Evolutionary conservation across 345 rosid species (phyloP), one percentile per base, ranked within the genome.

Genomic region (Rhizophora mangle): DNA sequence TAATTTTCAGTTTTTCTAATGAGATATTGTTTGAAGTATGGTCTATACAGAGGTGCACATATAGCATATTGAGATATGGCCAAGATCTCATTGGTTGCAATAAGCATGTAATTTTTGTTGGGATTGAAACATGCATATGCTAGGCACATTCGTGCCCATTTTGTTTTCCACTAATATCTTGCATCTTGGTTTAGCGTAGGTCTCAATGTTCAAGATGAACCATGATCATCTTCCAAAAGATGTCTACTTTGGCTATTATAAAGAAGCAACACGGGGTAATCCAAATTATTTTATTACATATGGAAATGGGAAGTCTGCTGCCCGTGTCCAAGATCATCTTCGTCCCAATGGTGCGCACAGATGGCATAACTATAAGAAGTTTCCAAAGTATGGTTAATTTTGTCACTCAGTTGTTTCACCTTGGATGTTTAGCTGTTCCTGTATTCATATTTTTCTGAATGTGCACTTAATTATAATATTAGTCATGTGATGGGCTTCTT

Each of bases 261-360:
- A 76, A 75, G 97, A 89, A 36, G 88, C 93, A 68, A 82, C 93
- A 71, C 96, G 91, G 63, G 94, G 92, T 36, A 95, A 95, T 78
- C 97, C 97, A 62, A 95, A 92, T 74, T 92, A 85, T 73, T 95
- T 95, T 68, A 68, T 95, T 62, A 95, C 98, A 32, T 95, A 92
- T 79, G 98, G 99, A 84, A 92, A 92, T 73, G 98, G 98, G 69
- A 95, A 95, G 80, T 78, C 99, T 49, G 99, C 98, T 58, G 98
- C 99, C 64, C 94, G 97, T 55, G 79, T 92, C 64, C 92, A 84
- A 74, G 89, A 83, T 78, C 89, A 92, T 82, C 98, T 95, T 78
- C 98, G 98, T 54, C 91, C 99, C 49, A 90, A 95, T 80, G 99
- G 99, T 71, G 96, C 99, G 69, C 99, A 92, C 75, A 82, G 99